Evolutionary conservation across 2,329 filamentous ascomycete species (phyloP).

Genomic region (Monosporascus sp.): DNA sequence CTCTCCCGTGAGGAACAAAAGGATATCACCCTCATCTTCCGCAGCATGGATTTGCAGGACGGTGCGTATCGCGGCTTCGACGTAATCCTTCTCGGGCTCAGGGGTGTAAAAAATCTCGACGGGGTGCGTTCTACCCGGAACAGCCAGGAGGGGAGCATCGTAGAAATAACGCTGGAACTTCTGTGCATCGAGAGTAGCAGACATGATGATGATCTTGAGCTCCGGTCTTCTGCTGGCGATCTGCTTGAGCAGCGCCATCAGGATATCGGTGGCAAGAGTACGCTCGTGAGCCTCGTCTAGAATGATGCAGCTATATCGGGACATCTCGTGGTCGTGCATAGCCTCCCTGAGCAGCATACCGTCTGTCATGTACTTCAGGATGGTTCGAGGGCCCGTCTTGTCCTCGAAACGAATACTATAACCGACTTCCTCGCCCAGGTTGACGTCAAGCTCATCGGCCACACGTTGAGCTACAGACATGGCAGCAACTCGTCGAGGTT

Average conservation of each 20-base stretch:
- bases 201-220: constrained; percentile 98
- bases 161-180: constrained; percentile 99
- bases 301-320: constrained; percentile 94
- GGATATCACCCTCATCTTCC: constrained; percentile 85
- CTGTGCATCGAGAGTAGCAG: constrained; percentile 91
- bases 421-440: constrained; percentile 87
- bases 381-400: constrained; percentile 78
- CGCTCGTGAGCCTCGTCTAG: constrained; percentile 98
- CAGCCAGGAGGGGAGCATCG: constrained; percentile 85
- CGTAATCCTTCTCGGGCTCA: constrained; percentile 92
- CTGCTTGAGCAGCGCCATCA: constrained; percentile 95
- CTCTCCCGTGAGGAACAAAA: constrained; percentile 94
- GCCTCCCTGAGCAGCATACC: constrained; percentile 96
- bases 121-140: constrained; percentile 90
- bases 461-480: constrained; percentile 99
- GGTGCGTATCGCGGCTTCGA: constrained; percentile 89
- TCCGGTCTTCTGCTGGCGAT: constrained; percentile 76
- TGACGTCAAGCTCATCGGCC: constrained; percentile 91
- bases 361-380: constrained; percentile 99
- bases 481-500: constrained; percentile 93
- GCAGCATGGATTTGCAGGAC: constrained; percentile 95
- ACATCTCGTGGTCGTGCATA: constrained; percentile 90
- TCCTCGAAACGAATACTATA: constrained; percentile 99
- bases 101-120: constrained; percentile 99
- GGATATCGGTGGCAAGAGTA: constrained; percentile 91